These are phyloP conservation scores for Terana coerulea DNA, from an alignment of 768 basidiomycete species.

Conservation along the genomic window DNA sequence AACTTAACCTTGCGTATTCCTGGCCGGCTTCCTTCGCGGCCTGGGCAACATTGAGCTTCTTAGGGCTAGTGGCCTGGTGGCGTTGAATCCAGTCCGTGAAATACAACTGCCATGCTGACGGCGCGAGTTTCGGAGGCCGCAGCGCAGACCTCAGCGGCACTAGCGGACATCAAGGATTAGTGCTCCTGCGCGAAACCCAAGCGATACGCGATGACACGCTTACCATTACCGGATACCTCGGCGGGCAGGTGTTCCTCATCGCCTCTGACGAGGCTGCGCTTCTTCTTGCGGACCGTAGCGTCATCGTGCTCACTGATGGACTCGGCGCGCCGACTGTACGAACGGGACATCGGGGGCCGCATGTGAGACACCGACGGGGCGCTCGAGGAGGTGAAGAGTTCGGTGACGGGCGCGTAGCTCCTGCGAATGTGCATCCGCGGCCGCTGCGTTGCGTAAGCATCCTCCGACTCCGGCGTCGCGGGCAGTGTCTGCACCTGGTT, in stretches of 20 bases:
- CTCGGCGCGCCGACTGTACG: constrained; percentile 66
- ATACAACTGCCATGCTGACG: constrained; percentile 94
- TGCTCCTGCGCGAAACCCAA: constrained; percentile 15
- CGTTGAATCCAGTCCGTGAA: constrained; percentile 94
- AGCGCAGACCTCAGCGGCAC: constrained; percentile 73
- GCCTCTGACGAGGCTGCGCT: constrained; percentile 33
- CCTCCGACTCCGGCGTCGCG: constrained; percentile 35
- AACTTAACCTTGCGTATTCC: constrained; percentile 76
- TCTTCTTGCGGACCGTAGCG: constrained; percentile 67
- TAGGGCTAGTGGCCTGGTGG: constrained; percentile 71
- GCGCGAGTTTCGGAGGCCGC: constrained; percentile 86
- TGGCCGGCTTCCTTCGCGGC: constrained; percentile 92
- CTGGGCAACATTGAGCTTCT: constrained; percentile 93
- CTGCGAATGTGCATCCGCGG: constrained; percentile 39
- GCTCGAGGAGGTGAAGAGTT: constrained; percentile 67
- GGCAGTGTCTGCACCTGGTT: constrained; percentile 38
- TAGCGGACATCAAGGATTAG: constrained; percentile 33
- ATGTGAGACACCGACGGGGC: constrained; percentile 57
- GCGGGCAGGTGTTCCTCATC: constrained; percentile 18
- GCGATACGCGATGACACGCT: constrained; percentile 5
- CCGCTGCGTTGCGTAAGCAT: constrained; percentile 38
- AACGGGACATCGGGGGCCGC: constrained; percentile 46
- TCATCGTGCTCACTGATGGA: constrained; percentile 59
- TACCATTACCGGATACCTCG: constrained; percentile 16
- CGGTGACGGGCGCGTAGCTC: constrained; percentile 39